A percentile compares a stretch with the other conserved stretches of the same genome.
Conservation (phyloP, 495 filamentous ascomycete species). For the Durotheca rogersii region DNA sequence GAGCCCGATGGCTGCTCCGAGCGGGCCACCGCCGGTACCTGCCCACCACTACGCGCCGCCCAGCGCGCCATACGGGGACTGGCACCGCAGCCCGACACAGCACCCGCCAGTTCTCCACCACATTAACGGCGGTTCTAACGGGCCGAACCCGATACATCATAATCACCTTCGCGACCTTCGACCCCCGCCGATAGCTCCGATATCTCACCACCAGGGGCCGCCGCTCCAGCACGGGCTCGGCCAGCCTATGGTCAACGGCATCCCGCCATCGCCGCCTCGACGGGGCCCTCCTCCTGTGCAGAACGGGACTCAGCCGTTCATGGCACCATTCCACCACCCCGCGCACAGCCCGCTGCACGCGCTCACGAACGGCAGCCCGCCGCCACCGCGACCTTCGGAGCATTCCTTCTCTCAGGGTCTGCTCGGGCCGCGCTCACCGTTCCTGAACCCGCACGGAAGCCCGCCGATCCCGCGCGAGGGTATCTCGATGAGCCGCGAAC, state of each 20-base stretch:
- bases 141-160: conserved; percentile 38
- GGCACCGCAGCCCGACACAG: conserved; percentile 37
- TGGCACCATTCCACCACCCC: conserved; percentile 33
- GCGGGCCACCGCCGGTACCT: conserved; percentile 34
- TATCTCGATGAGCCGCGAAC: conserved; percentile 37
- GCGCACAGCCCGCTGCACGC: conserved; percentile 40
- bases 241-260: conserved; percentile 43
- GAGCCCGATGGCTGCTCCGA: conserved; percentile 33
- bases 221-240: conserved; percentile 43
- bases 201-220: conserved; percentile 37
- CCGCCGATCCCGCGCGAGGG: conserved; percentile 38
- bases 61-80: conserved; percentile 37
- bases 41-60: conserved; percentile 45
- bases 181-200: conserved; percentile 43
- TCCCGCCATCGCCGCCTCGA: conserved; percentile 44
- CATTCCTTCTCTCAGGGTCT: conserved; percentile 38
- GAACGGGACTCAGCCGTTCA: conserved; percentile 21
- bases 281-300: conserved; percentile 22
- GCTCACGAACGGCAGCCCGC: conserved; percentile 38
- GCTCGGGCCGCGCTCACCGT: conserved; percentile 38
- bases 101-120: conserved; percentile 40
- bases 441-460: conserved; percentile 37
- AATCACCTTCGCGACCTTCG: conserved; percentile 46
- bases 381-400: conserved; percentile 36
- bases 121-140: conserved; percentile 41